Conservation (phyloP, 1,139 yeast species). For the Saccharomycopsis hybrid region DNA sequence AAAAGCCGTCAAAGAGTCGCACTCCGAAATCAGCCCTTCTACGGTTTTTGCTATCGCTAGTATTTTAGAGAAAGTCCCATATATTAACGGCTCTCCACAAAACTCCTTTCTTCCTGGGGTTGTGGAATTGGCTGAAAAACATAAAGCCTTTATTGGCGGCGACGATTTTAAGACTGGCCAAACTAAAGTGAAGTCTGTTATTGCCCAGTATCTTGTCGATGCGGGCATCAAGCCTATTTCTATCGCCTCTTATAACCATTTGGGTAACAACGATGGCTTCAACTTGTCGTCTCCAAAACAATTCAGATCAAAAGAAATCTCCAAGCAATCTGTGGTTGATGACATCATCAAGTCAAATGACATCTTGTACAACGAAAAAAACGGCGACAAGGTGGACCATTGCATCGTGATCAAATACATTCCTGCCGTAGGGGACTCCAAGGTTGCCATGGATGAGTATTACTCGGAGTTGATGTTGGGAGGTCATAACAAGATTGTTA, state of each 20-base stretch:
- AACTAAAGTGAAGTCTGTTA: conserved; percentile 89
- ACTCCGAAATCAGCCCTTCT: conserved; percentile 82
- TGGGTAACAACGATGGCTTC: conserved; percentile 95
- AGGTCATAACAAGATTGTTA: conserved; percentile 89
- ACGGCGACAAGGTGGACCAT: conserved; percentile 74
- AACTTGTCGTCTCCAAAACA: conserved; percentile 88
- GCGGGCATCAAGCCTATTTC: conserved; percentile 96
- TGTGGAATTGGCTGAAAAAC: conserved; percentile 77
- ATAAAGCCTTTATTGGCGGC: conserved; percentile 82
- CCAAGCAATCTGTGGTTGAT: conserved; percentile 88
- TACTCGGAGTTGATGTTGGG: conserved; percentile 96
- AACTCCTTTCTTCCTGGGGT: conserved; percentile 96
- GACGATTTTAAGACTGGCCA: conserved; percentile 98
- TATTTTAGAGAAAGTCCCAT: conserved; percentile 80
- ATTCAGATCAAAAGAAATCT: conserved; percentile 92
- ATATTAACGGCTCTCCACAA: conserved; percentile 95
- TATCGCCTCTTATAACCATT: conserved; percentile 91
- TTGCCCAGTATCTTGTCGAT: conserved; percentile 92
- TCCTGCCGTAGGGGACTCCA: conserved; percentile 92
- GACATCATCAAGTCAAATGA: conserved; percentile 89
- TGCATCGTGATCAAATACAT: conserved; percentile 93
- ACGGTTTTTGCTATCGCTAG: conserved; percentile 91
- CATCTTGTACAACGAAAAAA: conserved; percentile 75
- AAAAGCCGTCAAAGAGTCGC: conserved; percentile 67
- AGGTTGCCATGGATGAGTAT: conserved; percentile 98